Evolutionary conservation across 345 rosid species (phyloP).

Genomic region (Clarkia xantiana): DNA sequence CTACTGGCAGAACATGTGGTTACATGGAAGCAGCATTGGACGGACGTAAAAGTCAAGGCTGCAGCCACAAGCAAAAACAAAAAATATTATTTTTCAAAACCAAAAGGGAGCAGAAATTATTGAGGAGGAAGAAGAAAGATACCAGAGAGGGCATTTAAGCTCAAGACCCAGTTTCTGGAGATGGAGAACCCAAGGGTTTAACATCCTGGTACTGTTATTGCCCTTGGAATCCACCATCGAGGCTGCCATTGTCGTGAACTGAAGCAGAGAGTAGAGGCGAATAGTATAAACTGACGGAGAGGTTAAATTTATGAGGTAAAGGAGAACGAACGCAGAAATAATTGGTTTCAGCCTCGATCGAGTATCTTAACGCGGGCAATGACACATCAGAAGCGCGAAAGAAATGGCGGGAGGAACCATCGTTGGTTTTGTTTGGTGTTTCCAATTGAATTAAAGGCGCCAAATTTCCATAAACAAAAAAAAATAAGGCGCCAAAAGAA

Average conservation of each 20-base stretch:
- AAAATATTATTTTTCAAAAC: not conserved
- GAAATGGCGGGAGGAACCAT: no score
- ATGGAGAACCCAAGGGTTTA: slow-evolving; percentile 69
- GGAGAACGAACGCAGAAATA: no score
- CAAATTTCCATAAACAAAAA: no score
- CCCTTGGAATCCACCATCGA: slow-evolving; percentile 4
- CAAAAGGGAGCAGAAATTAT: not conserved
- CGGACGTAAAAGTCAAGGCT: slow-evolving; percentile 48
- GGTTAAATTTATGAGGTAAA: no score
- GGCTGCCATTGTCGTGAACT: slow-evolving; percentile 22
- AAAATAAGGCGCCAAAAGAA: no score
- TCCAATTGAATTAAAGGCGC: no score
- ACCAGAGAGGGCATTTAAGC: slow-evolving; percentile 89
- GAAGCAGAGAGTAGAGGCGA: no score
- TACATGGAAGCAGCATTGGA: slow-evolving; percentile 66
- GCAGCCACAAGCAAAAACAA: slow-evolving; percentile 4
- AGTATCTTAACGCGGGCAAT: no score
- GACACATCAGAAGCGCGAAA: no score
- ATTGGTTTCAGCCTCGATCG: no score
- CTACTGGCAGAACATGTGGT: slow-evolving; percentile 71
- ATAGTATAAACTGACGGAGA: no score
- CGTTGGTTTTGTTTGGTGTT: no score
- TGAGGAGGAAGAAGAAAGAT: slow-evolving; percentile 6
- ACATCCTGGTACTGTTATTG: slow-evolving; percentile 8
- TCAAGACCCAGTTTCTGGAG: slow-evolving; percentile 72